Percentiles rank a stretch among this genome's conserved stretches.
These are phyloP conservation scores for Aspergillus pseudoterreus DNA, from an alignment of 2,329 filamentous ascomycete genomes.

Conservation along the genomic window DNA sequence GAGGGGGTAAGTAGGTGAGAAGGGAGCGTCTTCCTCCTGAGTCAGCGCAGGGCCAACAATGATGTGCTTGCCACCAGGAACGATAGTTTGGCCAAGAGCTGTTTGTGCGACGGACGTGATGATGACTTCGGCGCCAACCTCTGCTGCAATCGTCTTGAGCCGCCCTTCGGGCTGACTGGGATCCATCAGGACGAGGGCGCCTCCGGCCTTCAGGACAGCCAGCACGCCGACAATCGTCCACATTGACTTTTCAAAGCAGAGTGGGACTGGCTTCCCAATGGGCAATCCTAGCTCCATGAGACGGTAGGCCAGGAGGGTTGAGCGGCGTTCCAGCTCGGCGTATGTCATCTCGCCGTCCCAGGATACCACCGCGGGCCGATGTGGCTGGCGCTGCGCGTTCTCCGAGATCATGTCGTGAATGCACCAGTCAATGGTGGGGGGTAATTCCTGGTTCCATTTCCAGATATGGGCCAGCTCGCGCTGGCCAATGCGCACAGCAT, in stretches of 20 bases:
- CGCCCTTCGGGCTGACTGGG: constrained; percentile 21
- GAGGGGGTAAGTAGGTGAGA: background rate
- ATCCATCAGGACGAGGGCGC: constrained; percentile 29
- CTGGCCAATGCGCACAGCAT: background rate
- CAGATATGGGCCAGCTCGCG: background rate
- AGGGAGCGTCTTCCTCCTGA: background rate
- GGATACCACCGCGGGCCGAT: constrained; percentile 13
- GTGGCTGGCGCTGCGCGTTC: background rate
- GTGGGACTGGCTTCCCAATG: constrained; percentile 18
- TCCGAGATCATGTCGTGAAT: constrained; percentile 6
- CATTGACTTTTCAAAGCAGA: constrained; percentile 27
- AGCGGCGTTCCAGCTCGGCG: constrained; percentile 17
- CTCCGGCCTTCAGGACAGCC: constrained; percentile 27
- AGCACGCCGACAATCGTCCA: constrained; percentile 28
- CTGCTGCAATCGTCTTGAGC: background rate
- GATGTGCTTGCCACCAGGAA: background rate
- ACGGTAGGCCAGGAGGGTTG: constrained; percentile 16
- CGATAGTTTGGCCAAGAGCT: background rate
- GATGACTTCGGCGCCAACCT: background rate
- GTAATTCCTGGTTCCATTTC: constrained; percentile 3
- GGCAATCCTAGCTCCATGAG: constrained; percentile 23
- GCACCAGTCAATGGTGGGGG: background rate
- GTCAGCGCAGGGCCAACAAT: background rate
- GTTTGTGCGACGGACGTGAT: background rate
- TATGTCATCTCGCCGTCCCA: constrained; percentile 26